Evolutionary conservation across 1,284 basidiomycete genomes (phyloP), one percentile per base, ranked within the genome.

Genomic region (Sanghuangporus weigelae): DNA sequence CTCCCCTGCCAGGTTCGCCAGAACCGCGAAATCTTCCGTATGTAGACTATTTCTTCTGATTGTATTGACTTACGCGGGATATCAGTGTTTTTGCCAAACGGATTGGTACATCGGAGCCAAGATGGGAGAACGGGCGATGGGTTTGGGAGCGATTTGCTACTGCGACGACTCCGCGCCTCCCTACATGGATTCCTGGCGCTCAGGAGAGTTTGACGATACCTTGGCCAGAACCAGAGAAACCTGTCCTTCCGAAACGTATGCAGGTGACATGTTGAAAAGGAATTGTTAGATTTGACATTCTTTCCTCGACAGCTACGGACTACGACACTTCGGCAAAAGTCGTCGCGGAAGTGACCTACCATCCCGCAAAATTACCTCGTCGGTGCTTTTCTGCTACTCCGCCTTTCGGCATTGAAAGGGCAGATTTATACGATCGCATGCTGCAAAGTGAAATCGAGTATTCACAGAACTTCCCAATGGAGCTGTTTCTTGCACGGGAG

Each of bases 41-140:
- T 65, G 83, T 77, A 8, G 31, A 44, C 26, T 36, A 63, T 21
- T 48, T 49, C 31, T 8, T 42, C 46, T 53, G 21, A 44, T 46
- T n/a, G 16, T 23, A 59, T 44, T 3, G 16, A 21, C n/a, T 36
- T 8, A 16, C 53, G 36, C 6, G 38, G 19, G 31, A 14, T 57
- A 54, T 36, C 58, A 93, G 90, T 14, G 87, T 93, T 1, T 93
- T 90, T 73, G 91, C 90, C 1, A 80, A 80, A 64, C 87, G 91
- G 51, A 59, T 92, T 44, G 82, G 82, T 36, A 85, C 81, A 12
- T 81, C 85, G 8, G 71, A 78, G 23, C 84, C 88, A 0, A 73
- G 75, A 60, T 92, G 85, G 83, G 78, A 84, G 63, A 76, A 78
- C 8, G 75, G 76, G 59, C 78, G 80, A 57, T 89, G 79, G 71